Evolutionary conservation across 1,284 basidiomycete species (phyloP).

Genomic region (Phylloporus sp.): DNA sequence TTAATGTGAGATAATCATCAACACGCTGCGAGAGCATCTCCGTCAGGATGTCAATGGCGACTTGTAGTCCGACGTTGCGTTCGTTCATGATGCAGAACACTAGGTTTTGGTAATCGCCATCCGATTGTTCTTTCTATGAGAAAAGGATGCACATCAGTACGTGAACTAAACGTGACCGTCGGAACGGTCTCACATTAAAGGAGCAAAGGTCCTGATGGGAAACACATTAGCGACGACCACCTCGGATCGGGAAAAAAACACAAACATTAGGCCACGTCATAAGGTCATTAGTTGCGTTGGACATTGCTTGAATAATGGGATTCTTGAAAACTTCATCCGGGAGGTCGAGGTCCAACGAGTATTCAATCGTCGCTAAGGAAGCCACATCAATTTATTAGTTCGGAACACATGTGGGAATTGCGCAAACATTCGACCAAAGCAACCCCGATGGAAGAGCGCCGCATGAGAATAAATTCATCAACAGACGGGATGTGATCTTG

Average conservation of each 20-base stretch:
- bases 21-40: conserved; percentile 48
- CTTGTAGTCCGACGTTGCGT: conserved; percentile 46
- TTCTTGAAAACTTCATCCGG: conserved; percentile 48
- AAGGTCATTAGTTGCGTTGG: conserved; percentile 49
- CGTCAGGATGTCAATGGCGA: conserved; percentile 46
- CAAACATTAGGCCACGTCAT: conserved; percentile 57
- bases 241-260: conserved; percentile 8
- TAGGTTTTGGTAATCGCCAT: conserved; percentile 54
- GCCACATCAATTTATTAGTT: conserved; percentile 1
- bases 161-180: conserved; percentile 3
- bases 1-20: conserved; percentile 44
- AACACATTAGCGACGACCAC: conserved; percentile 8
- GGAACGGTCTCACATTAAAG: conserved; percentile 44
- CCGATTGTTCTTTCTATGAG: conserved; percentile 51
- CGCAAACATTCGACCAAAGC: conserved; percentile 49
- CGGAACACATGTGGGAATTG: conserved; percentile 2
- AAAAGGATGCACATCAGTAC: conserved; percentile 8
- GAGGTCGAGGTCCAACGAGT: conserved; percentile 48
- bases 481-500: conserved; percentile 44
- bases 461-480: conserved; percentile 48
- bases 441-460: conserved; percentile 48
- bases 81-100: conserved; percentile 53
- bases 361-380: conserved; percentile 48
- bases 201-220: conserved; percentile 48
- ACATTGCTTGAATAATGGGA: conserved; percentile 46